Base-by-base conservation (phyloP, 345 rosid species). In the Litchi chinensis region DNA sequence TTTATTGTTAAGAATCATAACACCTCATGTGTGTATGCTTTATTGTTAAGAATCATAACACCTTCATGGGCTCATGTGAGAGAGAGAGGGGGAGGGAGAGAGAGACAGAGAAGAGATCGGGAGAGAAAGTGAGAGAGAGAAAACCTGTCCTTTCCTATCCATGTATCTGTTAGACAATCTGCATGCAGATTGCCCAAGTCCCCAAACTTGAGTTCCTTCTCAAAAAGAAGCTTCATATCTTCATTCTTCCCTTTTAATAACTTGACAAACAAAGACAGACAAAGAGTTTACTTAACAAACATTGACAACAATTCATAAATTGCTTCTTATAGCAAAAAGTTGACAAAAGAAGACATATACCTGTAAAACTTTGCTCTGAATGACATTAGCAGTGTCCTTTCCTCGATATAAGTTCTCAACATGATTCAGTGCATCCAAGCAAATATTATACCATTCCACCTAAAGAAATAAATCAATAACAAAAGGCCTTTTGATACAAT, bases 61-160 rank as follows among this genome's bases (percentile, higher is more conserved):
- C 59, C 59, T 63, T 5, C 11, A 22, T 62, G 62, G n/a, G 39
- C 39, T 57, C 24, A 11, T 41, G 37, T 39, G 8, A 16, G 10
- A 28, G 67, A 18, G 18, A 18, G 52, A 8, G 52, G 32, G 43
- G 43, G 68, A n/a, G 24, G 69, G 60, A 79, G 24, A 71, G 48
- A 79, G 66, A 72, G 77, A 81, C 28, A 26, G 63, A 76, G 84
- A 76, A 70, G 80, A 6, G 50, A 10, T 26, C 50, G 66, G 83
- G 43, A 77, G 57, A 80, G 40, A 76, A 57, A 79, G 57, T 73
- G 79, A 83, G 64, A 82, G 28, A 79, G 77, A 84, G 79, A 85
- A 78, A 87, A 96, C 99, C 99, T 96, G 81, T 91, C 90, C 81
- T 82, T 93, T 84, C 99, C 99, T 69, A 96, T 91, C 99, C 99